Evolutionary conservation across 345 rosid species (phyloP), one percentile per base, ranked within the genome.

Genomic region (Toxicodendron radicans): DNA sequence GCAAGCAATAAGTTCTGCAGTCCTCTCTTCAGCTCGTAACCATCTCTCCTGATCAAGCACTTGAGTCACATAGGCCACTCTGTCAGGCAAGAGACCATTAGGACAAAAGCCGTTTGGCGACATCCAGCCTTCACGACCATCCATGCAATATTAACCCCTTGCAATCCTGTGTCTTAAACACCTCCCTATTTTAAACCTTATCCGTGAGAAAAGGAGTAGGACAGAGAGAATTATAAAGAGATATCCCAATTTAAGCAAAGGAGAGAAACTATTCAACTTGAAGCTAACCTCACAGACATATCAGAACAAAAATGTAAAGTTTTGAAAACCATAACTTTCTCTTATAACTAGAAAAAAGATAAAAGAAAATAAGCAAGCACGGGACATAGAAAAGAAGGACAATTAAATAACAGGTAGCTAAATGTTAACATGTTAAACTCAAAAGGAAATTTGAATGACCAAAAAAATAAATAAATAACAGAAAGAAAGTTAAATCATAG

Each of bases 1-100:
- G 85, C 88, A 74, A 45, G 76, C 75, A 65, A 88, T 82, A 71
- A 88, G 91, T 74, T 88, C 88, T 3, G 83, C 82, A 8, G 84
- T 84, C 64, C 84, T 79, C 76, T 83, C 82, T 68, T 88, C 91
- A 2, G 89, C 91, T 67, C 71, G 79, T 16, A 73, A 69, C 89
- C 89, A 88, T 56, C 88, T 73, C 66, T 78, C 88, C 43, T 12
- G 59, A 38, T 88, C 75, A 20, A 88, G 84, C 58, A 24, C 74
- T 71, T 60, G 81, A 30, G 73, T 70, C 71, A 81, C 78, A 10
- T 87, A 85, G 70, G 82, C 82, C 7, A 78, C 85, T 78, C 85
- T 83, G 48, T 73, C 70, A 2, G 88, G 87, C 82, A 88, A 78
- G 46, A 88, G 60, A 49, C 91, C 91, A 52, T 84, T 84, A 46